Base-by-base conservation (phyloP, 768 basidiomycete species). In the Xerocomus spinulosus region DNA sequence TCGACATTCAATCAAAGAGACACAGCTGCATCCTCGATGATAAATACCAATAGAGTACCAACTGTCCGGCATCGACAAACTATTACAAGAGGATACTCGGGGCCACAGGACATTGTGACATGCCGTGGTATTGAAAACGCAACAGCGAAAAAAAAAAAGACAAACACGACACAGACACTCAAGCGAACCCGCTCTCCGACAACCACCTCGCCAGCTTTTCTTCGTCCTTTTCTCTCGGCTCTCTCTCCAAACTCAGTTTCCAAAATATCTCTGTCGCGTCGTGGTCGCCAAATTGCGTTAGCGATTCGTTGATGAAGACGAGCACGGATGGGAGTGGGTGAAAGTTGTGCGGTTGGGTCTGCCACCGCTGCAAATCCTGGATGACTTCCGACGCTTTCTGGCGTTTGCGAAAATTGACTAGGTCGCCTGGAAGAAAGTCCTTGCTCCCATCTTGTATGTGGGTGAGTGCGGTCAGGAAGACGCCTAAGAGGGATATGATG, bases 381-480 rank as follows among this genome's bases (percentile, higher is more conserved):
- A 82, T 67, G 30, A 81, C 73, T 51, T 80, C 80, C 5, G 80
- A 77, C 9, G 74, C 63, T 46, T 77, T 73, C 24, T 73, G 69
- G 7, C 80, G 73, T 58, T 82, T 82, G 53, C 70, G 69, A 49
- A 82, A 82, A 64, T 82, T 82, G 69, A 82, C 76, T 24, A 80
- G 59, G 23, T 71, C 63, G 3, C 68, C 70, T 0, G 61, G 66
- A 3, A 82, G 68, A 42, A 60, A 57, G 55, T 82, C 73, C 47
- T 75, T 75, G 57, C 78, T 80, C 14, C 81, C 81, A 46, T 82
- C 81, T 62, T 80, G 78, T 57, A 82, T 79, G 50, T 81, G 80
- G 0, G 79, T 80, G 51, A 82, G 70, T 33, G 74, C 72, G 5
- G 80, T 80, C 41, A 82, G 61, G 59, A 80, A 82, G 15, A 82